Conservation (phyloP, 2,329 filamentous ascomycete species). For the Paramyrothecium roridum region DNA sequence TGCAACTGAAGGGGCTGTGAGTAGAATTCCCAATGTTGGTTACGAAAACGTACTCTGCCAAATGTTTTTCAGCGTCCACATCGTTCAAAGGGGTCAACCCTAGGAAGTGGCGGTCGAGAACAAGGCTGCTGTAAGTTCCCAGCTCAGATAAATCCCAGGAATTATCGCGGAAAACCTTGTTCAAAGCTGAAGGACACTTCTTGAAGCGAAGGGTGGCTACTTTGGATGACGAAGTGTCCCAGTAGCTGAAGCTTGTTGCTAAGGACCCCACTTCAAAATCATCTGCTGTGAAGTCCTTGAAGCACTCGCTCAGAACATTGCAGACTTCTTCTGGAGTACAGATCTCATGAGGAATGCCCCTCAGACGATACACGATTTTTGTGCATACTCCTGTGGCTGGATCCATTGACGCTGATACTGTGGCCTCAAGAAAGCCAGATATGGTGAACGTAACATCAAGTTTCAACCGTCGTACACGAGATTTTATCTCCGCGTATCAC, state of each 20-base stretch:
- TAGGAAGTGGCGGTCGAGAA: background rate
- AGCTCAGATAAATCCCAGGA: background rate
- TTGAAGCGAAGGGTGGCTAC: background rate
- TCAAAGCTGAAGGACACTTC: background rate
- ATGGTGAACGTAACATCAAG: too few species aligned
- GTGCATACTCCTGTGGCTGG: too few species aligned
- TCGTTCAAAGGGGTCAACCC: background rate
- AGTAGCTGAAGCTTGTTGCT: background rate
- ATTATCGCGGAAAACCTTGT: too few species aligned
- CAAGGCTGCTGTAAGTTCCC: background rate
- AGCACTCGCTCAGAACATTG: background rate
- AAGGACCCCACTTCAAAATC: background rate
- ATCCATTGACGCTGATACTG: too few species aligned
- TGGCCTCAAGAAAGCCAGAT: too few species aligned
- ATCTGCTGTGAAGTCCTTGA: background rate
- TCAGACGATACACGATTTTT: too few species aligned
- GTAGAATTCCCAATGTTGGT: too few species aligned
- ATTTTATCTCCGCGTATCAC: too few species aligned
- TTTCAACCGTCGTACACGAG: too few species aligned
- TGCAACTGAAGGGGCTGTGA: background rate
- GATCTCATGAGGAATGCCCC: too few species aligned
- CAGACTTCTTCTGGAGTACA: too few species aligned
- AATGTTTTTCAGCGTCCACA: background rate
- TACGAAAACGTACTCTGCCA: background rate
- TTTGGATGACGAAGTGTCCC: background rate